phyloP scores from a whole-genome alignment of 2,329 filamentous ascomycete genomes.

The Zymoseptoria tritici region DNA sequence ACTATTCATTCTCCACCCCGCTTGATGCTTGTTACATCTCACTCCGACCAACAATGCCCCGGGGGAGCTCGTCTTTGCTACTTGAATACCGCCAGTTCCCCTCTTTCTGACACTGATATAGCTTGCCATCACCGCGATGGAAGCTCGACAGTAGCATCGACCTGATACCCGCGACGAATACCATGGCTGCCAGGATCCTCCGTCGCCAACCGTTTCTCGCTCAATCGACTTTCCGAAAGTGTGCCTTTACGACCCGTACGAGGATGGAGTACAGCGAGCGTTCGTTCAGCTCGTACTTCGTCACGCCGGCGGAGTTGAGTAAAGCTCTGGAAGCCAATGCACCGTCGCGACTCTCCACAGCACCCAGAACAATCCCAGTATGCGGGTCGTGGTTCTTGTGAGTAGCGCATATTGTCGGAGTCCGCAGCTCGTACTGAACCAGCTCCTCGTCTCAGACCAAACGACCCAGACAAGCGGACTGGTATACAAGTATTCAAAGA shows the following conservation, averaged over 20 bases:
- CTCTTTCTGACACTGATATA: not conserved
- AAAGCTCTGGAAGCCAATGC: slow-evolving; percentile 77
- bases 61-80: not conserved
- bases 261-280: slow-evolving; percentile 1
- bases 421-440: not conserved
- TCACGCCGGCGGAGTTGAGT: slow-evolving; percentile 74
- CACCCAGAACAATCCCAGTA: slow-evolving; percentile 76
- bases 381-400: slow-evolving; percentile 88
- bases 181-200: not conserved
- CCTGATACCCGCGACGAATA: not conserved
- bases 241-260: not conserved
- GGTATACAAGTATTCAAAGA: slow-evolving; percentile 75
- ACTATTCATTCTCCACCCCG: not conserved
- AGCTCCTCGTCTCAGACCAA: slow-evolving; percentile 47
- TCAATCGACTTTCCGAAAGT: not conserved
- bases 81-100: not conserved
- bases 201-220: not conserved
- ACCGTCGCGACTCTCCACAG: slow-evolving; percentile 68
- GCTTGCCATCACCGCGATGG: not conserved
- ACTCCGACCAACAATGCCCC: not conserved
- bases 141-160: not conserved
- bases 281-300: slow-evolving; percentile 70
- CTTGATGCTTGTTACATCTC: too few species aligned
- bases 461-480: slow-evolving; percentile 65
- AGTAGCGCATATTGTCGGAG: not conserved